Base-by-base conservation (phyloP, 129 eudicot species). In the Flaveria trinervia region DNA sequence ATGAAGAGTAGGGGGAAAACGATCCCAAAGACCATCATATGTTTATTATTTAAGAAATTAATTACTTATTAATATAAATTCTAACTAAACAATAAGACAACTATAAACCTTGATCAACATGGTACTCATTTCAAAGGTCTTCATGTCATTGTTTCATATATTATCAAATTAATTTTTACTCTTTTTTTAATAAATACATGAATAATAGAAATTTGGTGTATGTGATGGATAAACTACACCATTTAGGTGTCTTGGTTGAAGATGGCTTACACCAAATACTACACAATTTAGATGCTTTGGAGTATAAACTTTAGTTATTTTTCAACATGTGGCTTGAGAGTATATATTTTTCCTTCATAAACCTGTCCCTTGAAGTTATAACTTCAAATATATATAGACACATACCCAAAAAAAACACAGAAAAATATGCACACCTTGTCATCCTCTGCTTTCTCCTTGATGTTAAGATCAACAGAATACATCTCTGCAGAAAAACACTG, bases 401-500 rank as follows among this genome's bases (percentile, higher is more conserved):
- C 13, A 66, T 33, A 33, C 14, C 33, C 67, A 23, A 62, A 7
- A 66, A 80, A 55, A 60, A 54, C 33, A 59, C 72, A 70, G 36
- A 55, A 57, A 77, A 46, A 56, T 45, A 71, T 68, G 74, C 72
- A 70, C 72, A 94, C 99, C 96, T 94, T 94, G 81, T 94, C 99
- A 86, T 94, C 99, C 80, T 94, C 99, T 15, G 97, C 87, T 74
- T 94, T 94, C 70, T 91, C 99, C 11, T 69, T 17, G 72, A 94
- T 91, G 82, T 83, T 75, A 54, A 94, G 96, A 77, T 94, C 99
- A 71, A 77, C 90, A 80, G 99, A 87, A 83, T 94, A 94, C 97
- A 91, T 89, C 84, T 94, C 99, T n/a, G 99, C 97, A 25, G 96
- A 89, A 80, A 94, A 94, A 80, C 99, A 94, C 48, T 94, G 99